These are phyloP conservation scores for Bimuria novae-zelandiae DNA, from an alignment of 2,329 filamentous ascomycete species.

Conservation along the genomic window DNA sequence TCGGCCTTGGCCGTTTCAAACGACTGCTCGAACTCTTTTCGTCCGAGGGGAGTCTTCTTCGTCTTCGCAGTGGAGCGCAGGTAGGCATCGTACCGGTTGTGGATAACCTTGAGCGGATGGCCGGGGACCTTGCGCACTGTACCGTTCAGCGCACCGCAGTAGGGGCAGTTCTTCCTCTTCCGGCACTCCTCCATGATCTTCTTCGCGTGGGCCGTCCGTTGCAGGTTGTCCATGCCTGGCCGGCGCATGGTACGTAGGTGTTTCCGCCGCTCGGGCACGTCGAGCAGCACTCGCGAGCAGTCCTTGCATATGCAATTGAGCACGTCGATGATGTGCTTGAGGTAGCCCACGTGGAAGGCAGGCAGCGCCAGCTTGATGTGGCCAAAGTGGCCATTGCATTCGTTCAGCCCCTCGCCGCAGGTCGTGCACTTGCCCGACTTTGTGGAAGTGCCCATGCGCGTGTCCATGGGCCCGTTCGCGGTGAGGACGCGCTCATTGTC, in stretches of 20 bases:
- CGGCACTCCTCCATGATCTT: slow-evolving; percentile 87
- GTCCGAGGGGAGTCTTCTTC: slow-evolving; percentile 81
- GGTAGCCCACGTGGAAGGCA: slow-evolving; percentile 93
- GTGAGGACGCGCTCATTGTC: slow-evolving; percentile 69
- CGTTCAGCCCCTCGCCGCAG: slow-evolving; percentile 77
- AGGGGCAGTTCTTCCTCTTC: slow-evolving; percentile 81
- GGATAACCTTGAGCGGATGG: slow-evolving; percentile 85
- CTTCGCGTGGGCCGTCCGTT: slow-evolving; percentile 82
- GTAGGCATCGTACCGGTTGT: slow-evolving; percentile 88
- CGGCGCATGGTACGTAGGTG: slow-evolving; percentile 81
- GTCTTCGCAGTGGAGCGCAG: slow-evolving; percentile 86
- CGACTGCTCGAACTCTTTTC: slow-evolving; percentile 82
- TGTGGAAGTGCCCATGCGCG: slow-evolving; percentile 84
- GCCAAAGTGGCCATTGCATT: slow-evolving; percentile 94
- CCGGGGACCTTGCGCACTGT: slow-evolving; percentile 85
- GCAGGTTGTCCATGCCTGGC: slow-evolving; percentile 83
- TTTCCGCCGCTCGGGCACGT: slow-evolving; percentile 75
- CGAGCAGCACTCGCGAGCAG: slow-evolving; percentile 81
- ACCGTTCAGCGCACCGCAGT: slow-evolving; percentile 83
- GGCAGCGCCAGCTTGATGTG: slow-evolving; percentile 89
- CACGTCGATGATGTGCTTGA: slow-evolving; percentile 89
- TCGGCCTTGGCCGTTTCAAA: slow-evolving; percentile 78
- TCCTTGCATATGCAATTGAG: slow-evolving; percentile 95
- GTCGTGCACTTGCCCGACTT: slow-evolving; percentile 81
- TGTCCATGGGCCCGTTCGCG: slow-evolving; percentile 83